A percentile compares a stretch with the other conserved stretches of the same genome.
Conservation (phyloP, 2,329 filamentous ascomycete species). For the Davidsoniella australis region DNA sequence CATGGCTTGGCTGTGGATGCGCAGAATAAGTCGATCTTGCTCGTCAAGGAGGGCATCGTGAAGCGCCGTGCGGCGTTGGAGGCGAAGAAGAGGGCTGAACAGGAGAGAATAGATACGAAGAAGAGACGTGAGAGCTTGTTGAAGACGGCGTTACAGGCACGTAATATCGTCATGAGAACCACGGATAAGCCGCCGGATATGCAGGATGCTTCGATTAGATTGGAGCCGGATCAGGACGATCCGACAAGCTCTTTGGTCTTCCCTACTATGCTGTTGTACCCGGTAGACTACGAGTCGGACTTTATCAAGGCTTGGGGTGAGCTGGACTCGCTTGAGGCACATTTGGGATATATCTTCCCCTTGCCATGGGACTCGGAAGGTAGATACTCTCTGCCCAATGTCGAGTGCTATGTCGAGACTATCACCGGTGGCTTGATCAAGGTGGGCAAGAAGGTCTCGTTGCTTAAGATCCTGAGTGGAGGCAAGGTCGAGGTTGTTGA, state of each 20-base stretch:
- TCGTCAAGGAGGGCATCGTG: constrained; percentile 45
- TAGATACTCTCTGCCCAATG: constrained; percentile 46
- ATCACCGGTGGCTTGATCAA: constrained; percentile 64
- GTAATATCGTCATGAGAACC: constrained; percentile 50
- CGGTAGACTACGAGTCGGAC: constrained; percentile 64
- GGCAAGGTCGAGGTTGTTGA: constrained; percentile 80
- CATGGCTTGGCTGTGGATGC: constrained; percentile 58
- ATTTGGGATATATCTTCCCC: constrained; percentile 73
- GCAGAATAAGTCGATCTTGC: constrained; percentile 47
- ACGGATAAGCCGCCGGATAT: constrained; percentile 66
- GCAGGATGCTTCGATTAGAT: constrained; percentile 59
- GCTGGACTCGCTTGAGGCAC: constrained; percentile 54
- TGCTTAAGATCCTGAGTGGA: constrained; percentile 56
- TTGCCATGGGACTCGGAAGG: constrained; percentile 63
- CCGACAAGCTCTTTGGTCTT: constrained; percentile 55
- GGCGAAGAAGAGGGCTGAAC: constrained; percentile 36
- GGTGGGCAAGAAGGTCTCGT: constrained; percentile 65
- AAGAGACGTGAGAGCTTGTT: constrained; percentile 44
- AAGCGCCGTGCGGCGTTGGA: constrained; percentile 38
- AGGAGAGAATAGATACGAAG: constrained; percentile 35
- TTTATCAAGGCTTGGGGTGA: constrained; percentile 82
- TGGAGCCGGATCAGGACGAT: constrained; percentile 50
- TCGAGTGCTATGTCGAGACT: constrained; percentile 88
- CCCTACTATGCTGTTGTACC: constrained; percentile 73
- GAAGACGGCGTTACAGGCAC: constrained; percentile 45